Percentiles rank a stretch among this genome's conserved stretches.
phyloP scores from a whole-genome alignment of 2,329 filamentous ascomycete species.

The Ceratocystis alfenasii region DNA sequence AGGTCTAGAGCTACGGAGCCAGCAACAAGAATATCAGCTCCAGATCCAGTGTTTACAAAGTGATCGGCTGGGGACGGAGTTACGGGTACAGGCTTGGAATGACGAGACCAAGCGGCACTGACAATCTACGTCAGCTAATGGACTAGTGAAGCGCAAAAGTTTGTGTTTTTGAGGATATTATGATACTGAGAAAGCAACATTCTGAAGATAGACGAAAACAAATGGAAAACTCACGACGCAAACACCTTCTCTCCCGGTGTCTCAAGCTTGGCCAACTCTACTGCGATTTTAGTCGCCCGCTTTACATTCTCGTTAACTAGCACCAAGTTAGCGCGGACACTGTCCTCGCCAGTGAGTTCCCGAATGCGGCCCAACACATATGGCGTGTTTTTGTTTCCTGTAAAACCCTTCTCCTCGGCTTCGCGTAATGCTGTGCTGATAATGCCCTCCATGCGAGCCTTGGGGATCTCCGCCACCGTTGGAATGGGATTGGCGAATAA shows the following conservation, averaged over 20 bases:
- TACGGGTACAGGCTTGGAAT: conserved; percentile 19
- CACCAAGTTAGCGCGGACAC: conserved; percentile 61
- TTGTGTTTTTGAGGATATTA: not conserved
- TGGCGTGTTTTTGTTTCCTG: conserved; percentile 70
- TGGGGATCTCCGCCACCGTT: conserved; percentile 54
- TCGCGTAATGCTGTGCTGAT: conserved; percentile 58
- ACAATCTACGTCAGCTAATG: conserved; percentile 1
- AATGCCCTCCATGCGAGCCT: conserved; percentile 54
- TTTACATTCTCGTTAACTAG: conserved; percentile 43
- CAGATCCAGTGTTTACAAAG: conserved; percentile 23
- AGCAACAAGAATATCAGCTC: conserved; percentile 65
- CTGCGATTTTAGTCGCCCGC: conserved; percentile 43
- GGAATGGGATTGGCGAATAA: conserved; percentile 86
- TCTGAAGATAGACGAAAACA: not conserved
- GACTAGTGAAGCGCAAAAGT: not conserved
- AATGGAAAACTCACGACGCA: conserved; percentile 13
- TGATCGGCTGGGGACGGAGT: conserved; percentile 21
- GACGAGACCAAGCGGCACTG: conserved; percentile 1
- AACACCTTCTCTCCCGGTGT: conserved; percentile 14
- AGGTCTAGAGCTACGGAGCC: conserved; percentile 85
- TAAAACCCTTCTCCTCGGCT: conserved; percentile 51
- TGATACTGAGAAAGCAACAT: not conserved
- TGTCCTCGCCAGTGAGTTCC: conserved; percentile 60
- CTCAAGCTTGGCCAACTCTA: conserved; percentile 35
- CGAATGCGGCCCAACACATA: conserved; percentile 70